Conservation (phyloP, 768 basidiomycete species). For the Harrya chromipes region DNA sequence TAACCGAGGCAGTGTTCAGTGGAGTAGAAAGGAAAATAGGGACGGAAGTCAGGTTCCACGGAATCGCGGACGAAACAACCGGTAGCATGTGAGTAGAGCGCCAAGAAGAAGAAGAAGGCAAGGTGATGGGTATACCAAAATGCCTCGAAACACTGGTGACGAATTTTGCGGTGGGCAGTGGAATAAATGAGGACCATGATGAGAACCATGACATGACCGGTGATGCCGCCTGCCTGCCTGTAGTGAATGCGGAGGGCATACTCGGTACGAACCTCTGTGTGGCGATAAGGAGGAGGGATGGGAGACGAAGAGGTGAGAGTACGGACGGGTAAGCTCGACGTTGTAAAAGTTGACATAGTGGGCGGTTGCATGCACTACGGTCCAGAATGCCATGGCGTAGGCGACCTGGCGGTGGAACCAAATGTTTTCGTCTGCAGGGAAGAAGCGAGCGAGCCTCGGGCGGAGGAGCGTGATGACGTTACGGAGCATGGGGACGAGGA, state of each 20-base stretch:
- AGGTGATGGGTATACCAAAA: slow-evolving; percentile 98
- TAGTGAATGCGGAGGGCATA: slow-evolving; percentile 85
- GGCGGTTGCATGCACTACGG: slow-evolving; percentile 89
- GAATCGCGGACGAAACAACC: slow-evolving; percentile 94
- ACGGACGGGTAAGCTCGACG: slow-evolving; percentile 80
- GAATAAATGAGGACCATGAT: slow-evolving; percentile 93
- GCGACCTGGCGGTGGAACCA: slow-evolving; percentile 97
- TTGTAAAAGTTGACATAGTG: slow-evolving; percentile 95
- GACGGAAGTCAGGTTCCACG: slow-evolving; percentile 64
- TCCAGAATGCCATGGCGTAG: slow-evolving; percentile 91
- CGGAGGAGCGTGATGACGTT: slow-evolving; percentile 84
- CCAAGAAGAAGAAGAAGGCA: slow-evolving; percentile 92
- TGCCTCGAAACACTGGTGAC: slow-evolving; percentile 86
- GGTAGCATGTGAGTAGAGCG: slow-evolving; percentile 84
- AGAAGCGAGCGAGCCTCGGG: slow-evolving; percentile 74
- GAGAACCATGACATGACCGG: slow-evolving; percentile 93
- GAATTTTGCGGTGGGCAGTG: slow-evolving; percentile 86
- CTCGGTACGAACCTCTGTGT: slow-evolving; percentile 73
- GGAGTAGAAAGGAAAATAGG: slow-evolving; percentile 82
- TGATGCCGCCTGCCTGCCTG: slow-evolving; percentile 85
- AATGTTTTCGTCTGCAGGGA: slow-evolving; percentile 93
- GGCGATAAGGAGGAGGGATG: not conserved
- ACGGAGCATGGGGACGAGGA: slow-evolving; percentile 86
- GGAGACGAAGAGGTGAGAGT: not conserved
- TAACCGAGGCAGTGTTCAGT: slow-evolving; percentile 90